Conservation (phyloP, 352 stramenopile species). For the Pythium vanterpoolii region DNA sequence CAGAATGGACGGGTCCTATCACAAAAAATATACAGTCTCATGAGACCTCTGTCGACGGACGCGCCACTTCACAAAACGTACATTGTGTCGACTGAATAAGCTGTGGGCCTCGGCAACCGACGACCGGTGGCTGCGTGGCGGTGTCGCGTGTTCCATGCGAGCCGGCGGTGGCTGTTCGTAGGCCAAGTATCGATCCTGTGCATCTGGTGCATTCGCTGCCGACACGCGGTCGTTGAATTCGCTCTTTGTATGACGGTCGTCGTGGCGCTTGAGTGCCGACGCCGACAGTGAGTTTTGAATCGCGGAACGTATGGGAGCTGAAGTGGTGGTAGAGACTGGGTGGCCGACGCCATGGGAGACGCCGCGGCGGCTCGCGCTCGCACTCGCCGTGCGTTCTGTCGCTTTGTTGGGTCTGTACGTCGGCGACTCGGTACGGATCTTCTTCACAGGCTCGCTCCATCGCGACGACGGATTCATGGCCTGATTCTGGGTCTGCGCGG, state of each 20-base stretch:
- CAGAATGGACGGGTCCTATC: constrained; percentile 21
- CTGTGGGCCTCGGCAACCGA: constrained; percentile 2
- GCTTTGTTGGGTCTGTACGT: background rate
- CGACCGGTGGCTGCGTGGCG: constrained; percentile 12
- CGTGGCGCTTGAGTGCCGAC: constrained; percentile 18
- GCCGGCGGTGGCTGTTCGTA: constrained; percentile 16
- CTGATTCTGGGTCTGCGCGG: background rate
- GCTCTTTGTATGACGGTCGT: constrained; percentile 5
- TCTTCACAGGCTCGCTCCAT: constrained; percentile 11
- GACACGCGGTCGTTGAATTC: constrained; percentile 5
- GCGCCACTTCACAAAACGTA: constrained; percentile 7
- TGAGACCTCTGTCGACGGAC: too few relatives aligned
- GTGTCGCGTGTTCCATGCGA: background rate
- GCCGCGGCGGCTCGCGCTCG: constrained; percentile 9
- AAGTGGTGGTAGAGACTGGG: background rate
- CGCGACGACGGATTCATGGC: background rate
- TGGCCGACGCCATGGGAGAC: constrained; percentile 1
- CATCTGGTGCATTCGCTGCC: constrained; percentile 7
- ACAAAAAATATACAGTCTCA: background rate
- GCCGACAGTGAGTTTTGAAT: constrained; percentile 10
- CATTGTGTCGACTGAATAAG: constrained; percentile 21
- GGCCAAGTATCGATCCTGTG: constrained; percentile 20
- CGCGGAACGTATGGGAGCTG: background rate
- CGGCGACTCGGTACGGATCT: constrained; percentile 21
- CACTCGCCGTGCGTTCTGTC: background rate